phyloP scores from a whole-genome alignment of 148 eudicot genomes.

The Spergularia bocconei region DNA sequence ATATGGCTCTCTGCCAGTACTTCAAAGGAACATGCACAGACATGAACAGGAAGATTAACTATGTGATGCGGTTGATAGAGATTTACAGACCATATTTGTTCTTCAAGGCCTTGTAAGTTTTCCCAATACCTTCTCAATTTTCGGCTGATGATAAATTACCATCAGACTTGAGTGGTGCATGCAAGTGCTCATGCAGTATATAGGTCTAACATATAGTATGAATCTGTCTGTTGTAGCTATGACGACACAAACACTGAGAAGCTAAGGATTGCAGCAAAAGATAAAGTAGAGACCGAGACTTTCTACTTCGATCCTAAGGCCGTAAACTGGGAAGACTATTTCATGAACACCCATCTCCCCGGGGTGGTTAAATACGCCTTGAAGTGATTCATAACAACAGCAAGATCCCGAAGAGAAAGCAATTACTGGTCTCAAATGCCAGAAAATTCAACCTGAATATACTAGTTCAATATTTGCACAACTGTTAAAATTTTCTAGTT shows the following conservation, averaged over 20 bases:
- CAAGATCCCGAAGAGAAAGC: background rate
- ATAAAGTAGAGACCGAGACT: slow-evolving; percentile 31
- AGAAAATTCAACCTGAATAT: background rate
- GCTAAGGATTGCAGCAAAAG: slow-evolving; percentile 33
- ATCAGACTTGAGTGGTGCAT: too few species aligned
- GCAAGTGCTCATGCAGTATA: too few species aligned
- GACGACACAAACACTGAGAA: slow-evolving; percentile 54
- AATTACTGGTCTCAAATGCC: background rate
- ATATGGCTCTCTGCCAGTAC: slow-evolving; percentile 48
- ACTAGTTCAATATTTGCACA: background rate
- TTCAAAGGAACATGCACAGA: slow-evolving; percentile 37
- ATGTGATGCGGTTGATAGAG: slow-evolving; percentile 48
- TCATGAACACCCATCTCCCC: slow-evolving; percentile 46
- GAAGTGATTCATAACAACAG: slow-evolving; percentile 21
- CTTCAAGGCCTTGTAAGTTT: slow-evolving; percentile 67
- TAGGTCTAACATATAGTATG: background rate
- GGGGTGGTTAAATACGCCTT: slow-evolving; percentile 43
- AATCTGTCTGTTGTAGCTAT: slow-evolving; percentile 23
- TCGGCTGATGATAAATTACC: too few species aligned
- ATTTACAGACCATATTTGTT: slow-evolving; percentile 65
- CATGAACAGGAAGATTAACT: slow-evolving; percentile 47
- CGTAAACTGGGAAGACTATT: slow-evolving; percentile 53
- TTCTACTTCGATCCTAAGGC: slow-evolving; percentile 57
- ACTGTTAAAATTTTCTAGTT: background rate
- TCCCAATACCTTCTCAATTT: background rate